These are phyloP conservation scores for Strobilomyces confusus DNA, from an alignment of 768 basidiomycete species.

Conservation along the genomic window DNA sequence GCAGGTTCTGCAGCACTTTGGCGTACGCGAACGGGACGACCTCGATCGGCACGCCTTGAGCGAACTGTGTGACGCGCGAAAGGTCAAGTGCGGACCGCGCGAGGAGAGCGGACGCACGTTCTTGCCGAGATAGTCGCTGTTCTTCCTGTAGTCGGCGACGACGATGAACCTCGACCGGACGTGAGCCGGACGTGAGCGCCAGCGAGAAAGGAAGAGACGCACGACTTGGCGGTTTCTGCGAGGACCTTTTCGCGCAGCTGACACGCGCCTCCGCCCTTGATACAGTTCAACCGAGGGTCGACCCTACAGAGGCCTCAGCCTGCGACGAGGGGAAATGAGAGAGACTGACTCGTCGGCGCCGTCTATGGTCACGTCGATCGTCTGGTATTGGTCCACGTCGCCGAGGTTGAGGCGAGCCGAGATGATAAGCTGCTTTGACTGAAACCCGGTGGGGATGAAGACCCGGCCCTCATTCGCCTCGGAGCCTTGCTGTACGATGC, in stretches of 20 bases:
- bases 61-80: slow-evolving; percentile 49
- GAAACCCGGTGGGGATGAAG: slow-evolving; percentile 94
- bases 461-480: slow-evolving; percentile 75
- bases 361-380: slow-evolving; percentile 95
- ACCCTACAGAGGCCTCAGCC: slow-evolving; percentile 49
- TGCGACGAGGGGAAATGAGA: background rate
- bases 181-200: slow-evolving; percentile 38
- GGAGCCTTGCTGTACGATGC: slow-evolving; percentile 80
- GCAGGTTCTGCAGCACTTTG: slow-evolving; percentile 73
- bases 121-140: slow-evolving; percentile 75
- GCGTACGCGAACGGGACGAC: slow-evolving; percentile 96
- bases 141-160: slow-evolving; percentile 96
- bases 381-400: slow-evolving; percentile 84
- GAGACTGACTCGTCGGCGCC: slow-evolving; percentile 88
- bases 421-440: slow-evolving; percentile 94
- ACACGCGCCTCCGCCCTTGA: slow-evolving; percentile 97
- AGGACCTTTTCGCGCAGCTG: slow-evolving; percentile 96
- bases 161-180: slow-evolving; percentile 63
- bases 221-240: slow-evolving; percentile 92
- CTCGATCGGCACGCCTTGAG: slow-evolving; percentile 90
- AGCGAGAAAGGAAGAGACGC: background rate
- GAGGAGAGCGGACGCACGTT: slow-evolving; percentile 50
- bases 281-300: slow-evolving; percentile 80
- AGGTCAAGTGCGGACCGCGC: background rate
- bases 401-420: slow-evolving; percentile 71